A percentile compares a stretch with the other conserved stretches of the same genome.
phyloP scores from a whole-genome alignment of 768 basidiomycete species.

The Coprinellus aureogranulatus region DNA sequence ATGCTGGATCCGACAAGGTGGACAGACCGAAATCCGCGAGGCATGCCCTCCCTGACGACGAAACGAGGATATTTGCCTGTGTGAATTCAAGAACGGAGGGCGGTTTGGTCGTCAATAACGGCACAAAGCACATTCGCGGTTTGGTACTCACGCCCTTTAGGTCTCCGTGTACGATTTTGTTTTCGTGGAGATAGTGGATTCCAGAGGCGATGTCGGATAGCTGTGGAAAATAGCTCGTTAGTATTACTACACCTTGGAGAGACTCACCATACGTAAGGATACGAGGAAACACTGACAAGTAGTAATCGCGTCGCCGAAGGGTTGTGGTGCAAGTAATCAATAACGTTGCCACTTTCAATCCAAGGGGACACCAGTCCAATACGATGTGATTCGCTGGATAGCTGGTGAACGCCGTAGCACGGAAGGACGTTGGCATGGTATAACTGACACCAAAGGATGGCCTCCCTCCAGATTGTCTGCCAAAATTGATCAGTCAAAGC shows the following conservation, averaged over 20 bases:
- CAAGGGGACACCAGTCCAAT: conserved; percentile 14
- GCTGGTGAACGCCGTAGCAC: conserved; percentile 14
- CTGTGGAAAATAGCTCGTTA: not conserved
- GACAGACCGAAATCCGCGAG: conserved; percentile 24
- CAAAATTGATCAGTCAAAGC: not conserved
- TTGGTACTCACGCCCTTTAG: conserved; percentile 17
- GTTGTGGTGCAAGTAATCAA: conserved; percentile 3
- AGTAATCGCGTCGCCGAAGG: conserved; percentile 3
- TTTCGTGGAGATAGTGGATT: conserved; percentile 16
- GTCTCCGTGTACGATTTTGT: conserved; percentile 18
- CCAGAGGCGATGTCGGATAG: conserved; percentile 13
- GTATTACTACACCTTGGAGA: not conserved
- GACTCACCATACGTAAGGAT: not conserved
- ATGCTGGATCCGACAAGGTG: conserved; percentile 2
- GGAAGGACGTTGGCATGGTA: conserved; percentile 12
- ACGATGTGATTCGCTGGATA: conserved; percentile 4
- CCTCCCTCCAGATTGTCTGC: conserved; percentile 13
- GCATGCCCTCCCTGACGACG: conserved; percentile 15
- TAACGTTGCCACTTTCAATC: conserved; percentile 15
- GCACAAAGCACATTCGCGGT: no score
- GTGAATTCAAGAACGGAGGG: not conserved
- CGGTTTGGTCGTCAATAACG: no score
- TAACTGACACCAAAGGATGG: conserved; percentile 15
- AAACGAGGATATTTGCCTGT: conserved; percentile 20
- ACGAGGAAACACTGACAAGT: conserved; percentile 1